A percentile compares a stretch with the other conserved stretches of the same genome.
Evolutionary conservation across 2,329 filamentous ascomycete species (phyloP).

Genomic region (Elsinoe arachidis): DNA sequence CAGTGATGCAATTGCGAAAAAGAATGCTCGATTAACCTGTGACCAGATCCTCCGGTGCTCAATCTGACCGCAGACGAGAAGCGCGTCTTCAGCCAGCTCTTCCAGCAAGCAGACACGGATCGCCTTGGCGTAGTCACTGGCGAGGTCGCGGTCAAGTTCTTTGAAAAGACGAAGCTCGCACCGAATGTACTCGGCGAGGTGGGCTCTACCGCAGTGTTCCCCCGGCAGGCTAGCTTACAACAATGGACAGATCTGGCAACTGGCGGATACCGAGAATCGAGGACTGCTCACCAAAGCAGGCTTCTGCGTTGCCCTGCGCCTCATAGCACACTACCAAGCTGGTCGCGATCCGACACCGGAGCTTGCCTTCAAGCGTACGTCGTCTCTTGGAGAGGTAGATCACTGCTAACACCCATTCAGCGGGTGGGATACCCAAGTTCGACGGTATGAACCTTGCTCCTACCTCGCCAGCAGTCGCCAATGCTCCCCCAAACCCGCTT

Average conservation of each 20-base stretch:
- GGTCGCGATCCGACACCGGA: conserved; percentile 73
- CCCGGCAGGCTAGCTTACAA: too few relatives aligned
- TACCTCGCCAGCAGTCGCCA: conserved; percentile 21
- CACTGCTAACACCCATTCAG: conserved; percentile 28
- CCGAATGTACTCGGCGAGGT: conserved; percentile 83
- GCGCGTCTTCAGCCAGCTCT: conserved; percentile 84
- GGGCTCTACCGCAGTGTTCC: conserved; percentile 24
- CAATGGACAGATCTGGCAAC: conserved; percentile 80
- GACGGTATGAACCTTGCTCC: conserved; percentile 58
- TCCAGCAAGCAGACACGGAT: conserved; percentile 85
- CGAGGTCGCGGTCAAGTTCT: conserved; percentile 94
- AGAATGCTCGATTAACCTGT: conserved; percentile 13
- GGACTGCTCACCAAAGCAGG: conserved; percentile 86
- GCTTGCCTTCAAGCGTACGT: conserved; percentile 66
- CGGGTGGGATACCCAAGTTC: conserved; percentile 84
- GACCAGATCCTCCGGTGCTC: conserved; percentile 25
- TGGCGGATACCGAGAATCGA: conserved; percentile 92
- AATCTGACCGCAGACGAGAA: conserved; percentile 90
- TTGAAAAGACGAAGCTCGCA: conserved; percentile 86
- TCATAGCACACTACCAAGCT: conserved; percentile 93
- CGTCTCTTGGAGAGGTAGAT: neutral
- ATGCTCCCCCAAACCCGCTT: conserved; percentile 31
- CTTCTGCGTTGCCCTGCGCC: conserved; percentile 83
- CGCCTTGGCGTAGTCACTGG: conserved; percentile 89
- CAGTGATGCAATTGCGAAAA: neutral